Base-by-base conservation (phyloP, 2,329 filamentous ascomycete species). In the Xylariales sp. region DNA sequence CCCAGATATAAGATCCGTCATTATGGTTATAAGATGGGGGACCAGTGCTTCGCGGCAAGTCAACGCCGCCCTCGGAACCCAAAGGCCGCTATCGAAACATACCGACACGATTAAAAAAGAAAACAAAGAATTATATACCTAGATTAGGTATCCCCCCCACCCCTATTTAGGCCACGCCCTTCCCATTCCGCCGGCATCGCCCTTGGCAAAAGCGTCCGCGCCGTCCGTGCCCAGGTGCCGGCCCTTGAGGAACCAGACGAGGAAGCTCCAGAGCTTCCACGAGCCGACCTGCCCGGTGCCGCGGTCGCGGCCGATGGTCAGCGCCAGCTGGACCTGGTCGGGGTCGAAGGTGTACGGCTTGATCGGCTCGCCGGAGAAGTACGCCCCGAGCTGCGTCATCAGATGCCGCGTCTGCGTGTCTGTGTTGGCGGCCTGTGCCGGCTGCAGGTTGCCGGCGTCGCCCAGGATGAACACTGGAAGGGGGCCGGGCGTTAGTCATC, bases 371-470 rank as follows among this genome's bases (percentile, higher is more conserved):
- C 75, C 74, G 1, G 77, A 70, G 41, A 83, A 72, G 48, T 82
- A 77, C 32, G 71, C n/a, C 16, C 52, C n/a, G 45, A 68, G 23
- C 61, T 68, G 61, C 34, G 55, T 64, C 65, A 68, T 68, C 23
- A 68, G 61, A 32, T 68, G 65, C 1, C 61, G 61, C 3, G 39
- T 41, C 74, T 83, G 82, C 2, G 72, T 53, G 39, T 80, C 78
- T 10, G 78, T 77, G 30, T 73, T 49, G 5, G 70, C 59, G 0
- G 75, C 76, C 66, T 80, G 81, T 36, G 74, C 71, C 1, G 56
- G 65, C 71, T 84, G 80, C 18, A 84, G 76, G 70, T 78, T 79
- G 8, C 82, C 82, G 0, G 76, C 80, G 64, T 85, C 83, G 36
- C 83, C 83, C 3, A 82, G 62, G 18, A 83, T 77, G 71, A 84